These are phyloP conservation scores for Cercospora brassicicola DNA, from an alignment of 2,329 filamentous ascomycete genomes.

Conservation along the genomic window DNA sequence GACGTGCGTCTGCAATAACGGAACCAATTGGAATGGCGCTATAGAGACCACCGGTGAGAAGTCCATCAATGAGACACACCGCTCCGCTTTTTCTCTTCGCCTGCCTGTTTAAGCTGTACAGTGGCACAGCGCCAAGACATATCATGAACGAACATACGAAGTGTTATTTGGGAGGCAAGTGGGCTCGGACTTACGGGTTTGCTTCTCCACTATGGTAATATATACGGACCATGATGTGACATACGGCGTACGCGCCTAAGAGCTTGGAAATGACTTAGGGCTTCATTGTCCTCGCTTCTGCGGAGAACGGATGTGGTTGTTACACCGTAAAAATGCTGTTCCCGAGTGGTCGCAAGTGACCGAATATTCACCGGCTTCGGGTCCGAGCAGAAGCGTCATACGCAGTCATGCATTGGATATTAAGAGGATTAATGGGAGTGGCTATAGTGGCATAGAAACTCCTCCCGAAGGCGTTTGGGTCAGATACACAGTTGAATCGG, in stretches of 20 bases:
- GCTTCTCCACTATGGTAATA: neutral
- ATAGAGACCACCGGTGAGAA: neutral
- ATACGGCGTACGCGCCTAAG: neutral
- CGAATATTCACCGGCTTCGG: neutral
- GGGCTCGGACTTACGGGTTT: neutral
- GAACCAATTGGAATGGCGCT: neutral
- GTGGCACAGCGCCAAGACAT: conserved; percentile 3
- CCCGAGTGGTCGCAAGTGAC: neutral
- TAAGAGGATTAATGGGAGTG: neutral
- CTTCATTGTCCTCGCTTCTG: neutral
- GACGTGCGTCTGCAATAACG: too few species aligned
- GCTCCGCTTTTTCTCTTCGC: neutral
- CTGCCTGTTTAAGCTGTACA: neutral
- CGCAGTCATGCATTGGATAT: neutral
- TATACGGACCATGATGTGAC: neutral
- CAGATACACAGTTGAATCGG: neutral
- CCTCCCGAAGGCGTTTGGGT: neutral
- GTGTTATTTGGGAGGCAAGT: neutral
- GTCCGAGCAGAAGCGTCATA: neutral
- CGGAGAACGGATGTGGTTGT: neutral
- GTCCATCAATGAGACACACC: neutral
- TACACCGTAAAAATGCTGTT: neutral
- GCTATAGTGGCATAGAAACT: neutral
- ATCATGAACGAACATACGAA: neutral
- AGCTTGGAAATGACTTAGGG: neutral